Evolutionary conservation across 768 basidiomycete genomes (phyloP).

Genomic region (Gloeopeniophorella convolvens): DNA sequence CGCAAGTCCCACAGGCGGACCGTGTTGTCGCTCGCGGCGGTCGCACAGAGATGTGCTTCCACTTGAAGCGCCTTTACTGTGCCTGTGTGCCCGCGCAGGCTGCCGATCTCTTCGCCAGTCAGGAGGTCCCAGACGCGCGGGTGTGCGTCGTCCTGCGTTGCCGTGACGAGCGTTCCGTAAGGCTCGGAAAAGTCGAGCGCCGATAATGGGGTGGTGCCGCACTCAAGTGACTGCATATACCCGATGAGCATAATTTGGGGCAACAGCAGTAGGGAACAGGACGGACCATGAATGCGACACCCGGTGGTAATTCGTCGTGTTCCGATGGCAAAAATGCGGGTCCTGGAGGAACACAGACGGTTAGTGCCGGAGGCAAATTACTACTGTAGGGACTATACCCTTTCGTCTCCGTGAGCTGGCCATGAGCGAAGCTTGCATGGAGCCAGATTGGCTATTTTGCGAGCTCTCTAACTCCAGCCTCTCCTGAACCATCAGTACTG

Average conservation of each 20-base stretch:
- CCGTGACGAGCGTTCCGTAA: slow-evolving; percentile 87
- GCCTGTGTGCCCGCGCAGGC: slow-evolving; percentile 74
- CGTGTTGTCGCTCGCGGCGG: slow-evolving; percentile 82
- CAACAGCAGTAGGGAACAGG: not conserved
- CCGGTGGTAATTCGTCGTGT: slow-evolving; percentile 90
- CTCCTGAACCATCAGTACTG: slow-evolving; percentile 89
- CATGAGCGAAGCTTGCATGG: slow-evolving; percentile 36
- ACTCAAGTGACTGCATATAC: slow-evolving; percentile 62
- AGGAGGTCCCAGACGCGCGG: slow-evolving; percentile 95
- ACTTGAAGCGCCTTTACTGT: slow-evolving; percentile 89
- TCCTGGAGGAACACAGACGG: slow-evolving; percentile 37
- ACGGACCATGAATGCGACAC: slow-evolving; percentile 92
- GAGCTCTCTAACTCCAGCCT: slow-evolving; percentile 66
- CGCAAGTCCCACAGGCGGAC: slow-evolving; percentile 90
- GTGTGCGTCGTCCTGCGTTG: slow-evolving; percentile 77
- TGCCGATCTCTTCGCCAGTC: slow-evolving; percentile 79
- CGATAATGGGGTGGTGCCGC: slow-evolving; percentile 75
- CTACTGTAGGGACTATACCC: slow-evolving; percentile 33
- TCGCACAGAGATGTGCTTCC: slow-evolving; percentile 84
- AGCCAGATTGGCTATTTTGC: slow-evolving; percentile 25
- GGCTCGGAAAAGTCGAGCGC: slow-evolving; percentile 95
- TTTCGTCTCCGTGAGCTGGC: slow-evolving; percentile 65
- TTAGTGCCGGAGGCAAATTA: not conserved
- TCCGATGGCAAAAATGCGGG: slow-evolving; percentile 96
- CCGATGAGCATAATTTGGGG: slow-evolving; percentile 12